These are phyloP conservation scores for Plasmopara viticola DNA, from an alignment of 352 stramenopile genomes.

Conservation along the genomic window DNA sequence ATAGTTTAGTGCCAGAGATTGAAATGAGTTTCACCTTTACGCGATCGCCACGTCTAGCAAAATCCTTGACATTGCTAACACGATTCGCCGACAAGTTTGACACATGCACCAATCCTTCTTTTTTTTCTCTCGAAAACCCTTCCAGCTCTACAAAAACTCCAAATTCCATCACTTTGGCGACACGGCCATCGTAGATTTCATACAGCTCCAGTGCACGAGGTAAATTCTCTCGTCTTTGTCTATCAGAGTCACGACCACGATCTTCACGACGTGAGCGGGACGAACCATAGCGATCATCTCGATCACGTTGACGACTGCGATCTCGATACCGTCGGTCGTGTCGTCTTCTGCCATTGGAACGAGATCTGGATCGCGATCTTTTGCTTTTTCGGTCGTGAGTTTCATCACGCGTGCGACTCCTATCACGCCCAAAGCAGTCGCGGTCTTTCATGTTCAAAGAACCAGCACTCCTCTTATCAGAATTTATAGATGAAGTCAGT, in stretches of 20 bases:
- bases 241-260: constrained; percentile 8
- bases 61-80: constrained; percentile 83
- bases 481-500: not conserved
- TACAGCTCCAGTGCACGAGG: constrained; percentile 77
- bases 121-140: constrained; percentile 43
- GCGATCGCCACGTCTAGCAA: constrained; percentile 80
- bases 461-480: constrained; percentile 15
- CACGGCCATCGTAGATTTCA: constrained; percentile 91
- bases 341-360: constrained; percentile 19
- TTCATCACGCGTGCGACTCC: constrained; percentile 22
- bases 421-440: constrained; percentile 23
- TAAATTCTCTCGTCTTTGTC: constrained; percentile 3
- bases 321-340: constrained; percentile 9
- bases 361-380: constrained; percentile 38
- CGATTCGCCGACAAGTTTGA: constrained; percentile 87
- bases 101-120: constrained; percentile 94
- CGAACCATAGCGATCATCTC: not conserved
- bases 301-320: too few species aligned
- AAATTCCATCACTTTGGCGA: constrained; percentile 96
- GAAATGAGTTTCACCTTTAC: constrained; percentile 98
- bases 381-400: constrained; percentile 24
- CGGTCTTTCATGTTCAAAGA: constrained; percentile 14
- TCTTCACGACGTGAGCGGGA: not conserved
- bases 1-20: constrained; percentile 84
- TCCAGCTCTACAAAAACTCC: constrained; percentile 95